These are phyloP conservation scores for Xanthoconium stramineum DNA, from an alignment of 768 basidiomycete species.

Conservation along the genomic window DNA sequence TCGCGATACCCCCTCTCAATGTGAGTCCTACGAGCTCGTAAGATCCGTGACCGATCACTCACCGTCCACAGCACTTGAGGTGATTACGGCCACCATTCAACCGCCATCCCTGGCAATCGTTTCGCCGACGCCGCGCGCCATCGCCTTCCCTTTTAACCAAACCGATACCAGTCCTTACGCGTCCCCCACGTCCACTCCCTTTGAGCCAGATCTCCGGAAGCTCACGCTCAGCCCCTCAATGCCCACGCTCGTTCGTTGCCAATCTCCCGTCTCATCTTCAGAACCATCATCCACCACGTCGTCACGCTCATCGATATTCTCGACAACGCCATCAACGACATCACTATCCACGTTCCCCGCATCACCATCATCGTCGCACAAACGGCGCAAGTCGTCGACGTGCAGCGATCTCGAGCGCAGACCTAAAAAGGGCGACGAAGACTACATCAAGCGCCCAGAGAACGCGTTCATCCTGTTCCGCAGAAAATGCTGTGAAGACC, in stretches of 20 bases:
- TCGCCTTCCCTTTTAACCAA: slow-evolving; percentile 40
- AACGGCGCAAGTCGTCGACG: slow-evolving; percentile 51
- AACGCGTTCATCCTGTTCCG: slow-evolving; percentile 86
- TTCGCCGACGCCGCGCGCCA: slow-evolving; percentile 60
- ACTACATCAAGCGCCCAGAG: slow-evolving; percentile 81
- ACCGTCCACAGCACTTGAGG: slow-evolving; percentile 59
- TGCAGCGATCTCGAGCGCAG: slow-evolving; percentile 48
- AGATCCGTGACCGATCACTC: slow-evolving; percentile 13
- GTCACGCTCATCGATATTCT: slow-evolving; percentile 41
- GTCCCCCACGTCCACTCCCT: slow-evolving; percentile 66
- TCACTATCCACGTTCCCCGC: slow-evolving; percentile 32
- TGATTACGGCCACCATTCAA: slow-evolving; percentile 61
- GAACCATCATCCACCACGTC: slow-evolving; percentile 27
- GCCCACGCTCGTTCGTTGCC: slow-evolving; percentile 36
- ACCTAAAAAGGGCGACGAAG: slow-evolving; percentile 67
- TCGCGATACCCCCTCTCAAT: slow-evolving; percentile 63
- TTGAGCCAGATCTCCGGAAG: slow-evolving; percentile 63
- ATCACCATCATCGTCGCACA: slow-evolving; percentile 37
- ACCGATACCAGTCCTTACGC: slow-evolving; percentile 54
- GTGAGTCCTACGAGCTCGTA: slow-evolving; percentile 29
- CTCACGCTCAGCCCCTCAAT: slow-evolving; percentile 44
- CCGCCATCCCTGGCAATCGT: slow-evolving; percentile 53
- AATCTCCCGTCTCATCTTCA: slow-evolving; percentile 39
- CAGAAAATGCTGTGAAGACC: slow-evolving; percentile 72
- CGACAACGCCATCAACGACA: slow-evolving; percentile 36